phyloP scores from a whole-genome alignment of 352 stramenopile genomes.

The Phytophthora sansomeana region DNA sequence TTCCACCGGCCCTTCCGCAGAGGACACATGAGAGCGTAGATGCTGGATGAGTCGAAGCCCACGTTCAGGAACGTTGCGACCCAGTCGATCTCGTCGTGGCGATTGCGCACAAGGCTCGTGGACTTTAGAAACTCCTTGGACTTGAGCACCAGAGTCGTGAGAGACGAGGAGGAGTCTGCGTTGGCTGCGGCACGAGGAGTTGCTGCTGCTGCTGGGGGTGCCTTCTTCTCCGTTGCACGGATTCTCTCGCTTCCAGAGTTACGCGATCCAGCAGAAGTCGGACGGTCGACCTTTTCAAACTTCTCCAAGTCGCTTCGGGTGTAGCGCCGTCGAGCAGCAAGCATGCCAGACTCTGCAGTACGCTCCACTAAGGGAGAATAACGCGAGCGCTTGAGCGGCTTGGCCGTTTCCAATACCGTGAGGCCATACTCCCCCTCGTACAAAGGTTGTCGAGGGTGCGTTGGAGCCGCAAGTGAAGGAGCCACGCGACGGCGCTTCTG shows the following conservation, averaged over 20 bases:
- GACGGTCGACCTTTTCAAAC: background rate
- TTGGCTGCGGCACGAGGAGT: background rate
- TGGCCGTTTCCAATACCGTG: conserved; percentile 23
- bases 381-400: conserved; percentile 5
- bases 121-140: conserved; percentile 72
- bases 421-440: conserved; percentile 28
- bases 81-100: conserved; percentile 83
- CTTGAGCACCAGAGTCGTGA: conserved; percentile 67
- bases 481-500: conserved; percentile 28
- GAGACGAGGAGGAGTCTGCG: conserved; percentile 42
- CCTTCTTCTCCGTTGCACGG: background rate
- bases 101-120: conserved; percentile 71
- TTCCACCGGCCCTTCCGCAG: conserved; percentile 82
- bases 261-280: background rate
- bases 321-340: conserved; percentile 14
- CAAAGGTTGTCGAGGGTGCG: conserved; percentile 4
- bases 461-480: background rate
- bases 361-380: background rate
- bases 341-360: background rate
- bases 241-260: conserved; percentile 10
- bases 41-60: conserved; percentile 73
- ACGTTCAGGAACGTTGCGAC: conserved; percentile 78
- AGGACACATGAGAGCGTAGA: conserved; percentile 81
- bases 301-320: background rate
- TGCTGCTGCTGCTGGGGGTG: background rate